phyloP scores from a whole-genome alignment of 2,329 filamentous ascomycete species.

The Phialophora verrucosa region DNA sequence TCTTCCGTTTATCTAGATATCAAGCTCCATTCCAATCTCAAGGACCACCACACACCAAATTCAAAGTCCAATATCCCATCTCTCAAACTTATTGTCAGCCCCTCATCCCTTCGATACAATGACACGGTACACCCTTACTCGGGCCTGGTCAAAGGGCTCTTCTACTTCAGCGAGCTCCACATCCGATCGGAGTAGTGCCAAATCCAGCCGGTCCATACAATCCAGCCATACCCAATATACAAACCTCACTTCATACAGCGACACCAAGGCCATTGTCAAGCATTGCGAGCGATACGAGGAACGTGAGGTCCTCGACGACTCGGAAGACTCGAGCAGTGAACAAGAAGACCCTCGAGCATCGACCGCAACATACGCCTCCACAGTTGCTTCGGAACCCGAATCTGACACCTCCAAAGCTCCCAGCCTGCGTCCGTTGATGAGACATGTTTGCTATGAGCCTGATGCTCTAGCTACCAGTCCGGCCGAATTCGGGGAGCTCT shows the following conservation, averaged over 20 bases:
- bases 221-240: conserved; percentile 37
- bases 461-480: conserved; percentile 78
- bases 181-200: conserved; percentile 30
- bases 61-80: background rate
- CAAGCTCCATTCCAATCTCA: conserved; percentile 14
- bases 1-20: conserved; percentile 9
- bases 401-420: conserved; percentile 54
- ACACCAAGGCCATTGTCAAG: conserved; percentile 31
- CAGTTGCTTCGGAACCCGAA: conserved; percentile 66
- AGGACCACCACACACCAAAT: background rate
- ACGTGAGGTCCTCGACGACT: conserved; percentile 22
- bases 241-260: conserved; percentile 36
- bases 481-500: conserved; percentile 80
- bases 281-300: conserved; percentile 24
- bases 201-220: conserved; percentile 30
- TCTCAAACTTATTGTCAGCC: background rate
- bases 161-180: conserved; percentile 32
- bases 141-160: conserved; percentile 31
- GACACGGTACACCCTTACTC: conserved; percentile 22
- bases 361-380: conserved; percentile 80
- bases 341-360: conserved; percentile 59
- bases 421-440: conserved; percentile 27
- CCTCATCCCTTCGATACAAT: conserved; percentile 17
- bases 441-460: conserved; percentile 56
- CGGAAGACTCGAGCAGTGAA: conserved; percentile 31